Conservation (phyloP, 2,329 filamentous ascomycete genomes). For the Myriosclerotinia duriaeana region DNA sequence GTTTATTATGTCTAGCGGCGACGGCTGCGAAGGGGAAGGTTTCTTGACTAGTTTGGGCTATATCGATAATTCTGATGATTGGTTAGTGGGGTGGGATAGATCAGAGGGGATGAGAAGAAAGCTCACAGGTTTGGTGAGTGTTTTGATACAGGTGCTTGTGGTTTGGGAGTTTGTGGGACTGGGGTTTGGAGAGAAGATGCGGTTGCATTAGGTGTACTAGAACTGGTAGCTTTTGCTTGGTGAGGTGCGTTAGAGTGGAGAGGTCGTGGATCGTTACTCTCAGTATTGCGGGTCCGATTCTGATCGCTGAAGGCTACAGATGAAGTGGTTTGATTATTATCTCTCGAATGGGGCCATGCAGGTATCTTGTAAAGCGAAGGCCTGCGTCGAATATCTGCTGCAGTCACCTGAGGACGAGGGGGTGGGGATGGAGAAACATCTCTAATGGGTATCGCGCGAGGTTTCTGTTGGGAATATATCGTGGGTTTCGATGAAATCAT, state of each 20-base stretch:
- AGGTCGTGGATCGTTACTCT: no score
- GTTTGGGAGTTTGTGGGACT: conserved; percentile 8
- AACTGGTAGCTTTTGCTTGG: not conserved
- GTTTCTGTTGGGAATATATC: not conserved
- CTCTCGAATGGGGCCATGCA: conserved; percentile 26
- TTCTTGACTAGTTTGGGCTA: conserved; percentile 50
- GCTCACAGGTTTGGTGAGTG: conserved; percentile 36
- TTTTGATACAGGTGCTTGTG: conserved; percentile 20
- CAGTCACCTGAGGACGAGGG: not conserved
- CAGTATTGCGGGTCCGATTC: no score
- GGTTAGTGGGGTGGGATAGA: conserved; percentile 28
- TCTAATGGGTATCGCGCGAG: not conserved
- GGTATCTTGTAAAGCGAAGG: conserved; percentile 38
- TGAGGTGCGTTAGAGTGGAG: not conserved
- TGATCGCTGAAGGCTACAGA: not conserved
- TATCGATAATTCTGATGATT: conserved; percentile 48
- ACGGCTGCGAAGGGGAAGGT: conserved; percentile 49
- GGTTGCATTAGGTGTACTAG: not conserved
- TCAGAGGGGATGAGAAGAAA: conserved; percentile 15
- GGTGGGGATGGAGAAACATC: not conserved
- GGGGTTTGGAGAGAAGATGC: not conserved
- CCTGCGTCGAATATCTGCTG: conserved; percentile 32
- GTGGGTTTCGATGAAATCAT: not conserved
- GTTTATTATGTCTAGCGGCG: conserved; percentile 47
- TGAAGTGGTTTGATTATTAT: not conserved